Conservation (phyloP, 1,139 yeast species). For the Hyphopichia fennica region DNA sequence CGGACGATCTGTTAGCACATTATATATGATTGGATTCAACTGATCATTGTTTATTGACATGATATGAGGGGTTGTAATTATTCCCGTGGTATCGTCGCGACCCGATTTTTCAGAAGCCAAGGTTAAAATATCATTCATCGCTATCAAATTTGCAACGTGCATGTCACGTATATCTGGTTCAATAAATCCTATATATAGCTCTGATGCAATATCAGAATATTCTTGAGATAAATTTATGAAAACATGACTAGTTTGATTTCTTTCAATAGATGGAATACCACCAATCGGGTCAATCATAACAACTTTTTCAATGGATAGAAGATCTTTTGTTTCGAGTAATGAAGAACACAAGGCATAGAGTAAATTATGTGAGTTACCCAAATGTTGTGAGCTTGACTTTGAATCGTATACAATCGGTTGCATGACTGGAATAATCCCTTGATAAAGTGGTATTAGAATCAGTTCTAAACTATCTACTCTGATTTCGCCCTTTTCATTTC, state of each 20-base stretch:
- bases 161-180: conserved; percentile 43
- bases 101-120: conserved; percentile 29
- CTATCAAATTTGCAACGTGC: conserved; percentile 55
- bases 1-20: conserved; percentile 87
- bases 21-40: conserved; percentile 80
- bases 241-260: conserved; percentile 83
- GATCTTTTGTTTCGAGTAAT: conserved; percentile 23
- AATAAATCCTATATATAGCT: conserved; percentile 56
- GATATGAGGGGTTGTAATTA: conserved; percentile 44
- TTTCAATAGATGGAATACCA: conserved; percentile 85
- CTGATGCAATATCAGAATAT: conserved; percentile 62
- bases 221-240: conserved; percentile 86
- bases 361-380: conserved; percentile 35
- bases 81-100: conserved; percentile 46
- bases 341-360: conserved; percentile 27
- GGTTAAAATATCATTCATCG: conserved; percentile 48
- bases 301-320: conserved; percentile 73
- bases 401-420: conserved; percentile 56
- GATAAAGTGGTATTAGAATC: conserved; percentile 43
- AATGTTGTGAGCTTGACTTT: conserved; percentile 26
- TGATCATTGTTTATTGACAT: conserved; percentile 46
- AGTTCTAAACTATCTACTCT: conserved; percentile 30
- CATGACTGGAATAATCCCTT: conserved; percentile 56
- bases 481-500: conserved; percentile 11
- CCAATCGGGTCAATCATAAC: conserved; percentile 79